These are phyloP conservation scores for Penicillium sumatraense DNA, from an alignment of 2,329 filamentous ascomycete genomes.

Conservation along the genomic window DNA sequence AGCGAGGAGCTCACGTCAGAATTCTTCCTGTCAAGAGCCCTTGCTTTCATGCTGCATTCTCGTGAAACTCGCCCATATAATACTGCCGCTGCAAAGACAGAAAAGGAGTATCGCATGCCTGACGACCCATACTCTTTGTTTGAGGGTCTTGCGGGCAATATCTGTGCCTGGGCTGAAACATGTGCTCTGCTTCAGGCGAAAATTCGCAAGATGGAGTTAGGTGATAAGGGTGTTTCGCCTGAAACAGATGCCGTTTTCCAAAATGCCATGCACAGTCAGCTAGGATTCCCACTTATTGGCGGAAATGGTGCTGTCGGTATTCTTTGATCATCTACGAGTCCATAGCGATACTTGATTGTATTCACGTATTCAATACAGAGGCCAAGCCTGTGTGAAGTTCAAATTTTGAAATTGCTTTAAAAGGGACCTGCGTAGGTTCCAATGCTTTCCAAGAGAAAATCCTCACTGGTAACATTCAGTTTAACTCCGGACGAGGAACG, in stretches of 20 bases:
- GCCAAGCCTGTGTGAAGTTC: no score
- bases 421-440: no score
- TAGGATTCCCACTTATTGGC: conserved; percentile 37
- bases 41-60: conserved; percentile 44
- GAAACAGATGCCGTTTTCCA: conserved; percentile 27
- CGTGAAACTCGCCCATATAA: conserved; percentile 44
- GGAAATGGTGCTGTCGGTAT: conserved; percentile 33
- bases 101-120: conserved; percentile 43
- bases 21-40: conserved; percentile 43
- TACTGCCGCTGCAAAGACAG: conserved; percentile 14
- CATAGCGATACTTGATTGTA: background rate
- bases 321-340: conserved; percentile 6
- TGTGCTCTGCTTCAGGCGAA: conserved; percentile 40
- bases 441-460: no score
- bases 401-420: no score
- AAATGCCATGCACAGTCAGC: conserved; percentile 21
- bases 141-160: conserved; percentile 45
- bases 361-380: no score
- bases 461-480: no score
- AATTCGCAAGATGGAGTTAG: conserved; percentile 39
- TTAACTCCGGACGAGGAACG: no score
- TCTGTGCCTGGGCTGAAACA: conserved; percentile 49
- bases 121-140: conserved; percentile 46
- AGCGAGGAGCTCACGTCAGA: conserved; percentile 33
- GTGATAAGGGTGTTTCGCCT: conserved; percentile 13